Evolutionary conservation across 495 filamentous ascomycete species (phyloP).

Genomic region (Aspergillus incahuasiensis): DNA sequence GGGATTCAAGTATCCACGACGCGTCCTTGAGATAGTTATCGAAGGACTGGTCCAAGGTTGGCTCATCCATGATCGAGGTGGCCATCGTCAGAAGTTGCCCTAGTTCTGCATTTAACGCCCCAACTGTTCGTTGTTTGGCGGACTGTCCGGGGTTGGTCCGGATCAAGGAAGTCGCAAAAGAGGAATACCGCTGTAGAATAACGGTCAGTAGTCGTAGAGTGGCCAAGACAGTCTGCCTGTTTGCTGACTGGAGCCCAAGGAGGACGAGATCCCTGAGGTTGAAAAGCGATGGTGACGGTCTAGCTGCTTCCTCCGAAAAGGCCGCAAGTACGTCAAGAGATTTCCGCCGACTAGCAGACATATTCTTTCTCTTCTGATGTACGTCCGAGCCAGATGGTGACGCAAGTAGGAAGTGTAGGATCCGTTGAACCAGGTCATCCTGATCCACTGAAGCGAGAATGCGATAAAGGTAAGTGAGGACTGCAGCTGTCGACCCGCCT

Average conservation of each 20-base stretch:
- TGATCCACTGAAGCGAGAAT: slow-evolving; percentile 89
- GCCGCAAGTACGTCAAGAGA: slow-evolving; percentile 83
- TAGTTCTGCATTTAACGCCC: slow-evolving; percentile 75
- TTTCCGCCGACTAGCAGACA: slow-evolving; percentile 67
- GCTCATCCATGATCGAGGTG: slow-evolving; percentile 63
- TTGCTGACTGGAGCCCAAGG: slow-evolving; percentile 75
- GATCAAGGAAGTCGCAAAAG: slow-evolving; percentile 74
- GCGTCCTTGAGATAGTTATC: slow-evolving; percentile 79
- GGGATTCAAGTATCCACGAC: slow-evolving; percentile 70
- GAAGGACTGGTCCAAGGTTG: slow-evolving; percentile 73
- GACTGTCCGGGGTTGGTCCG: slow-evolving; percentile 58
- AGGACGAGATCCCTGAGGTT: slow-evolving; percentile 89
- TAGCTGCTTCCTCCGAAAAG: slow-evolving; percentile 57
- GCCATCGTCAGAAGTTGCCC: slow-evolving; percentile 69
- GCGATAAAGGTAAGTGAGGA: slow-evolving; percentile 86
- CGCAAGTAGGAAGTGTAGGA: slow-evolving; percentile 87
- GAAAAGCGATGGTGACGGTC: slow-evolving; percentile 80
- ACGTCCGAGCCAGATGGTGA: slow-evolving; percentile 48
- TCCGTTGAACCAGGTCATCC: slow-evolving; percentile 86
- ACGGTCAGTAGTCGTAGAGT: slow-evolving; percentile 81
- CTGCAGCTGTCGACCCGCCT: slow-evolving; percentile 92
- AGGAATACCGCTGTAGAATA: slow-evolving; percentile 80
- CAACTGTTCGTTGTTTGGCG: slow-evolving; percentile 64
- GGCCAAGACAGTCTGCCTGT: slow-evolving; percentile 81
- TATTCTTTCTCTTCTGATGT: slow-evolving; percentile 49